Conservation (phyloP, 164 flowering plant genomes). For the Stephania japonica region DNA sequence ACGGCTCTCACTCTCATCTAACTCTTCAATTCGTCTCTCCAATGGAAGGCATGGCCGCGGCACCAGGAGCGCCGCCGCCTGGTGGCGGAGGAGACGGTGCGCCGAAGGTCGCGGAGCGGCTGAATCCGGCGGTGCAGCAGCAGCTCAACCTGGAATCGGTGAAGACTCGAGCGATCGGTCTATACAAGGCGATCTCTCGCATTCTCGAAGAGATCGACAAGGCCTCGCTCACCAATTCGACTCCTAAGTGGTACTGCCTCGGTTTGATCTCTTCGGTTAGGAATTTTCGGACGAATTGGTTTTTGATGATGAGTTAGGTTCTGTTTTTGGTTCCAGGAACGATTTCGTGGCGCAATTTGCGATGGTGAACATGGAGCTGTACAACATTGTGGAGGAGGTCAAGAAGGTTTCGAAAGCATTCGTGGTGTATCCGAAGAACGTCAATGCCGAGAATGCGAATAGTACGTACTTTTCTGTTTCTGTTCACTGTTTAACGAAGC, state of each 20-base stretch:
- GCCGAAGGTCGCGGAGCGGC: constrained; percentile 17
- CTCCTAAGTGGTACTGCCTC: constrained; percentile 69
- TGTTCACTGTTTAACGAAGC: no score
- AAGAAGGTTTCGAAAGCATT: constrained; percentile 93
- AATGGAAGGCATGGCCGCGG: constrained; percentile 23
- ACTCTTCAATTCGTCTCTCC: no score
- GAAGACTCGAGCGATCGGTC: constrained; percentile 72
- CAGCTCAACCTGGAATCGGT: constrained; percentile 75
- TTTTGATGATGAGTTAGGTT: no score
- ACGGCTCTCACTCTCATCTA: no score
- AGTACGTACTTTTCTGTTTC: constrained; percentile 33
- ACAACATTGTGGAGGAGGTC: constrained; percentile 81
- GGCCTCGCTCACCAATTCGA: constrained; percentile 59
- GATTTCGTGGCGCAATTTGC: constrained; percentile 83
- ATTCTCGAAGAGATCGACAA: constrained; percentile 78
- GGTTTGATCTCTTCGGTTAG: no score
- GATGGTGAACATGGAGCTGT: constrained; percentile 95
- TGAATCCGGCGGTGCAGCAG: constrained; percentile 47
- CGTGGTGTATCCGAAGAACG: constrained; percentile 81
- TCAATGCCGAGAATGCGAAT: constrained; percentile 75
- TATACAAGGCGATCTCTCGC: constrained; percentile 81
- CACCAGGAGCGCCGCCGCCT: background rate
- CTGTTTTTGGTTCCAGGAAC: constrained; percentile 43
- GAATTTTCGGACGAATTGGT: no score
- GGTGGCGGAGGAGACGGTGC: constrained; percentile 12